Evolutionary conservation across 768 basidiomycete species (phyloP), one percentile per base, ranked within the genome.

Genomic region (Rhizopogon vinicolor): DNA sequence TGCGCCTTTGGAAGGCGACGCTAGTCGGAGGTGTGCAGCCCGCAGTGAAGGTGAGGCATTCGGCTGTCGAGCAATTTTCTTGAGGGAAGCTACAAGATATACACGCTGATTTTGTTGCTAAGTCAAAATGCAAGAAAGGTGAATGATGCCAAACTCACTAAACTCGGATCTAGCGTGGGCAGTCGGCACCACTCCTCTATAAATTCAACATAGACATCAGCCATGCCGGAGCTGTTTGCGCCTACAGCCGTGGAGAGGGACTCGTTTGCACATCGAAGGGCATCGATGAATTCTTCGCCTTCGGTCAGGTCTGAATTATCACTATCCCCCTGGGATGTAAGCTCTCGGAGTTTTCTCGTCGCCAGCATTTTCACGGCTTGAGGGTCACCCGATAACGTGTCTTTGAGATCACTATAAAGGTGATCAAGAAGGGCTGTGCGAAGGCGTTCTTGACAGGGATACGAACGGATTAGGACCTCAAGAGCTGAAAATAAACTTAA

Each of bases 21-120:
- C 53, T 5, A 78, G 59, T 22, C 64, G 66, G 14, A 78, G 35
- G 54, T 77, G 71, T 13, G 71, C 65, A 9, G 72, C 66, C 46
- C 73, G 72, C 49, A 80, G 59, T 28, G 58, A 58, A 5, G 75
- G 60, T 2, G 58, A 59, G 49, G 60, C 59, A 29, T 45, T 41
- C 5, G 61, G 33, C 12, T 33, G 53, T 51, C 63, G 62, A 41
- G 74, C 69, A 40, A 77, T 57, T 41, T 66, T 64, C 41, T 73
- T 71, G 57, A 85, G 62, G 43, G 75, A 78, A 41, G 67, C 66
- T 55, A 77, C 66, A 40, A 89, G 72, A 67, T 85, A 91, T 52
- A 5, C 19, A 19, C 19, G 46, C 46, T 48, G 65, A 58, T 71
- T 78, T 81, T 86, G 87, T 66, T 44, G 40, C 10, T 28, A 7